A percentile compares a stretch with the other conserved stretches of the same genome.
These are phyloP conservation scores for Ophiocordyceps camponoti-rufipedis DNA, from an alignment of 2,329 filamentous ascomycete species.

Conservation along the genomic window DNA sequence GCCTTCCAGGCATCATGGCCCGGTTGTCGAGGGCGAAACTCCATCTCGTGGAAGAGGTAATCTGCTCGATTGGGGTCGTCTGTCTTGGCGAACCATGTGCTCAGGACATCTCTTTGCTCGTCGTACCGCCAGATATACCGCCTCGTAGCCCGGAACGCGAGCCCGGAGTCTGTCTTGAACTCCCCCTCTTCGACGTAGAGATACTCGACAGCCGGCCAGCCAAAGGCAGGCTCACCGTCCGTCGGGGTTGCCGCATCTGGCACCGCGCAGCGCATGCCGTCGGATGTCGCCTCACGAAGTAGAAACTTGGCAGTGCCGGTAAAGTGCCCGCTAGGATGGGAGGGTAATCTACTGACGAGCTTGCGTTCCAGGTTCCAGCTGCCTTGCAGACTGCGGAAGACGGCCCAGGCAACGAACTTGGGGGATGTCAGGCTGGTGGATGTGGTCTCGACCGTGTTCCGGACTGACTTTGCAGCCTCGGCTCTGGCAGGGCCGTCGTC, in stretches of 20 bases:
- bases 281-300: constrained; percentile 37
- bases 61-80: constrained; percentile 45
- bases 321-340: constrained; percentile 46
- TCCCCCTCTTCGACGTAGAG: constrained; percentile 51
- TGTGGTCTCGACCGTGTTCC: constrained; percentile 24
- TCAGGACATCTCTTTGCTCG: constrained; percentile 38
- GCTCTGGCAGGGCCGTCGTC: constrained; percentile 16
- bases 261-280: constrained; percentile 22
- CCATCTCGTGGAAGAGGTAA: constrained; percentile 59
- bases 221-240: constrained; percentile 10
- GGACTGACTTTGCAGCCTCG: constrained; percentile 24
- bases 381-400: constrained; percentile 55
- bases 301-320: constrained; percentile 47
- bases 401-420: constrained; percentile 42
- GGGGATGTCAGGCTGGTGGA: constrained; percentile 21
- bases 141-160: constrained; percentile 40
- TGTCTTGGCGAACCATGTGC: constrained; percentile 55
- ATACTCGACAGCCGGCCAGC: constrained; percentile 29
- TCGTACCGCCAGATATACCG: constrained; percentile 60
- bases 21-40: constrained; percentile 29
- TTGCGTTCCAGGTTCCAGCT: constrained; percentile 45
- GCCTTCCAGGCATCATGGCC: constrained; percentile 37
- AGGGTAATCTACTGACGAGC: constrained; percentile 32
- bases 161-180: constrained; percentile 37
- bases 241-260: background rate